Evolutionary conservation across 352 stramenopile species (phyloP).

Genomic region (Phytophthora gonapodyides): DNA sequence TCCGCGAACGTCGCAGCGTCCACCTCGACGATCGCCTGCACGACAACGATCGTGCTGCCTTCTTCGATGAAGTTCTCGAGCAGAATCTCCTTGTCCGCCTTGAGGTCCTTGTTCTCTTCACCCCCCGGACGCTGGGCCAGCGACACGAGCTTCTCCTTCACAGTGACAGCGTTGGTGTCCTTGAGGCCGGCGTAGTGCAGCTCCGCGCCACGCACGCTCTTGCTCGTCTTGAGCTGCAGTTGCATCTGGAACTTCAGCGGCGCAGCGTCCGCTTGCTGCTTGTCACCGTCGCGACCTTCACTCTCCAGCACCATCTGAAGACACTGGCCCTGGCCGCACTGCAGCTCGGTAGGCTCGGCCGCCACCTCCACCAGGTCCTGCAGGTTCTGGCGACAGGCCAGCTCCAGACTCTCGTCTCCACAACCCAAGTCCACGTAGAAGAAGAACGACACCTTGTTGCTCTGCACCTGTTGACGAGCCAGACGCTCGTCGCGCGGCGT

Average conservation of each 20-base stretch:
- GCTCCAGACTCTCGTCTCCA: slow-evolving; percentile 60
- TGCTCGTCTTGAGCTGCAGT: slow-evolving; percentile 51
- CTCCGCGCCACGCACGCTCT: slow-evolving; percentile 38
- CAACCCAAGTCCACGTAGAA: slow-evolving; percentile 83
- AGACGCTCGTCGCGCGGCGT: slow-evolving; percentile 52
- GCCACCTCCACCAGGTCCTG: slow-evolving; percentile 58
- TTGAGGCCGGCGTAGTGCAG: slow-evolving; percentile 63
- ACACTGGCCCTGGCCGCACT: slow-evolving; percentile 38
- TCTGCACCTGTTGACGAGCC: slow-evolving; percentile 34
- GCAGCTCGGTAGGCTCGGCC: slow-evolving; percentile 32
- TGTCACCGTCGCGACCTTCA: slow-evolving; percentile 30
- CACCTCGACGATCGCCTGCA: slow-evolving; percentile 67
- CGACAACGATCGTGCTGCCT: slow-evolving; percentile 64
- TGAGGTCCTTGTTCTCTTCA: slow-evolving; percentile 17
- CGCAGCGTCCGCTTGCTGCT: slow-evolving; percentile 16
- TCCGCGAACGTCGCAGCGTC: slow-evolving; percentile 40
- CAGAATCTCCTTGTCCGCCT: slow-evolving; percentile 50
- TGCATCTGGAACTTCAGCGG: slow-evolving; percentile 57
- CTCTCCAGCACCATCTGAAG: slow-evolving; percentile 50
- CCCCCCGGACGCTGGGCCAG: slow-evolving; percentile 41
- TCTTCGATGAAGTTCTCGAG: slow-evolving; percentile 77
- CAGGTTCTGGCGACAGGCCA: slow-evolving; percentile 56
- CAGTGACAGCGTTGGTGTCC: slow-evolving; percentile 68
- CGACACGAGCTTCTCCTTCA: slow-evolving; percentile 66
- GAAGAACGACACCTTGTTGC: slow-evolving; percentile 77